Evolutionary conservation across 352 stramenopile species (phyloP), one percentile per base, ranked within the genome.

Genomic region (Pythium dissotocum): DNA sequence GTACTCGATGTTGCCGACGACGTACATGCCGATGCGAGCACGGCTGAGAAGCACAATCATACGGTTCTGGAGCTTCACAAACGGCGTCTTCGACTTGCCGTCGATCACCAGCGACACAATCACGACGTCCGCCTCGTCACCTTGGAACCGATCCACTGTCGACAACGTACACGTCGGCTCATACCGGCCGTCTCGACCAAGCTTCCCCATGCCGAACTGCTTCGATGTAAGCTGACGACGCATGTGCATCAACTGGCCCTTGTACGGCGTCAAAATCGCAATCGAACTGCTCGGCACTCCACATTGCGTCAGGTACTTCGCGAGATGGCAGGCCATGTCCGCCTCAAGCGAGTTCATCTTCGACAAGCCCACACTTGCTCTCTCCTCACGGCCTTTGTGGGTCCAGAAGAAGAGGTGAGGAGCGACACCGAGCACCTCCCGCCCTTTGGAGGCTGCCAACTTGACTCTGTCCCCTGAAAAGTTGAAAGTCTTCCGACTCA

Each of bases 21-120:
- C 82, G 58, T 91, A 97, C 75, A 94, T 92, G 5, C 87, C 90
- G 32, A 97, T 73, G 2, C 90, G 77, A 51, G 90, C 89, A 61
- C 90, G 86, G 74, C 86, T 95, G 30, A 97, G 70, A 24, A 97
- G 69, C 8, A 97, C 90, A 61, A 97, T 94, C 85, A 97, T 96
- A 2, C 89, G 79, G 58, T 97, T 97, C 56, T 90, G 81, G 5
- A 95, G 64, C 60, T 95, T 96, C n/a, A 96, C 89, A 65, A 95
- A 95, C 6, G 84, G 80, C 4, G 85, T 94, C n/a, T 75, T 79
- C 49, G 89, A 95, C 55, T 94, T 96, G 10, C 87, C 85, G 62
- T 97, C 90, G 30, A 96, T 94, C 51, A 97, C 90, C 24, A 97
- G 69, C 24, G 85, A 95, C 12, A 90, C 78, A 58, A 96, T 89